phyloP scores from a whole-genome alignment of 169 alveolate species.

The Miamiensis avidus region DNA sequence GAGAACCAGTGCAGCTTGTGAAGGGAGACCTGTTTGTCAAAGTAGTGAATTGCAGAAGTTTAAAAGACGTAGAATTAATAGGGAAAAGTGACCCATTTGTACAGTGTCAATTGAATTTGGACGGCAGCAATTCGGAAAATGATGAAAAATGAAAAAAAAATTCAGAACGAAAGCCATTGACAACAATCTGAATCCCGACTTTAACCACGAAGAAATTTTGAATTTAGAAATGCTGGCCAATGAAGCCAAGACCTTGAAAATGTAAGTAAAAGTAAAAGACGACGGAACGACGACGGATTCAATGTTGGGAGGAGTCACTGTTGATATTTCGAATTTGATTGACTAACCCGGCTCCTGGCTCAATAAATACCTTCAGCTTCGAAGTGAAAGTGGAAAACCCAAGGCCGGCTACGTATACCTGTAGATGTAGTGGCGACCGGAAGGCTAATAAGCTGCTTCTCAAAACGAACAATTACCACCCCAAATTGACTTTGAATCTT shows the following conservation, averaged over 20 bases:
- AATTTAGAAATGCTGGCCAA: constrained; percentile 3
- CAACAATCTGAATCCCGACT: constrained; percentile 29
- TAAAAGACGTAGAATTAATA: neutral
- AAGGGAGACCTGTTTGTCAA: constrained; percentile 15
- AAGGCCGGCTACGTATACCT: constrained; percentile 8
- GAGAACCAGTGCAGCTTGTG: neutral
- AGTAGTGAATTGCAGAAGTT: constrained; percentile 4
- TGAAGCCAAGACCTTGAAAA: constrained; percentile 1
- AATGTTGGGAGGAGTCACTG: constrained; percentile 17
- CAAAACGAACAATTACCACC: no score
- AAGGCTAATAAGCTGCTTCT: constrained; percentile 6
- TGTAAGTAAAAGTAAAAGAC: constrained; percentile 5
- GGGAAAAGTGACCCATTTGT: constrained; percentile 20
- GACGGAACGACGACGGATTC: neutral
- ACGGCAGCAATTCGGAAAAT: no score
- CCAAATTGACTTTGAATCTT: neutral
- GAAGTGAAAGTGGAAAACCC: constrained; percentile 28
- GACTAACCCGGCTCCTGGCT: constrained; percentile 27
- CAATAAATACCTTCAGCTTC: constrained; percentile 19
- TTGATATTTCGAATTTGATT: constrained; percentile 14
- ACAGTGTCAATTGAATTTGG: neutral
- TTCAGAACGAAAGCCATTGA: constrained; percentile 6
- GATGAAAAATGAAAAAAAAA: no score
- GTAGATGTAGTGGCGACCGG: constrained; percentile 10
- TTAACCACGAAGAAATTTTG: constrained; percentile 15